These are phyloP conservation scores for Cetraspora pellucida DNA, from an alignment of 192 early-diverging fungal species.

Conservation along the genomic window DNA sequence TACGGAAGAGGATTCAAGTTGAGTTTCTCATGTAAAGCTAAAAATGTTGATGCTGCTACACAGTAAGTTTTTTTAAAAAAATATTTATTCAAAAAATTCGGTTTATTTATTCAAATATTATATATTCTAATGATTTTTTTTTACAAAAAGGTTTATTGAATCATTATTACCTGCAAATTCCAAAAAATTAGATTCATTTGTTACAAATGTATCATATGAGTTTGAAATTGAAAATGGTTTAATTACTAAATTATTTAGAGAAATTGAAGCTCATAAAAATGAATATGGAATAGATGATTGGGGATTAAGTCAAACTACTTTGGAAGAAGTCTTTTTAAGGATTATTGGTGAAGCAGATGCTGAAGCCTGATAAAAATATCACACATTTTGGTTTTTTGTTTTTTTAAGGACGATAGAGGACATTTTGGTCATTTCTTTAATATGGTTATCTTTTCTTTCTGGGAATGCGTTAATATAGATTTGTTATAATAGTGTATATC, in stretches of 20 bases:
- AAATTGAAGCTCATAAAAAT: slow-evolving; percentile 60
- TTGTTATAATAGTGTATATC: too few species aligned
- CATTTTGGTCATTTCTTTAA: too few species aligned
- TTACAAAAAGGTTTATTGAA: slow-evolving; percentile 38
- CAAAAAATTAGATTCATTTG: slow-evolving; percentile 54
- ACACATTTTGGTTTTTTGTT: too few species aligned
- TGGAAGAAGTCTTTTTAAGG: slow-evolving; percentile 76
- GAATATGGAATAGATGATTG: slow-evolving; percentile 68
- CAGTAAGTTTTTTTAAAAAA: slow-evolving; percentile 44
- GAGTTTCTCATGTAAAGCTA: slow-evolving; percentile 49
- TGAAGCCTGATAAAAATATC: slow-evolving; percentile 36
- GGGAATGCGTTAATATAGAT: too few species aligned
- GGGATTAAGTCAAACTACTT: slow-evolving; percentile 66
- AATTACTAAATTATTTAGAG: slow-evolving; percentile 60
- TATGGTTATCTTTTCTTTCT: too few species aligned
- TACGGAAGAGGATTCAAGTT: slow-evolving; percentile 76
- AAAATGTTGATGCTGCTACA: slow-evolving; percentile 50
- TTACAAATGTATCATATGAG: slow-evolving; percentile 64
- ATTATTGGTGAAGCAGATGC: slow-evolving; percentile 56
- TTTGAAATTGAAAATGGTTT: slow-evolving; percentile 56
- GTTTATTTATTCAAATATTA: neutral
- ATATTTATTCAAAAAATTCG: neutral
- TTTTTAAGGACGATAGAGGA: too few species aligned
- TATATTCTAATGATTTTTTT: neutral
- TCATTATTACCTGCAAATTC: slow-evolving; percentile 54